phyloP scores from a whole-genome alignment of 2,329 filamentous ascomycete genomes.

The Metarhizium robertsii region DNA sequence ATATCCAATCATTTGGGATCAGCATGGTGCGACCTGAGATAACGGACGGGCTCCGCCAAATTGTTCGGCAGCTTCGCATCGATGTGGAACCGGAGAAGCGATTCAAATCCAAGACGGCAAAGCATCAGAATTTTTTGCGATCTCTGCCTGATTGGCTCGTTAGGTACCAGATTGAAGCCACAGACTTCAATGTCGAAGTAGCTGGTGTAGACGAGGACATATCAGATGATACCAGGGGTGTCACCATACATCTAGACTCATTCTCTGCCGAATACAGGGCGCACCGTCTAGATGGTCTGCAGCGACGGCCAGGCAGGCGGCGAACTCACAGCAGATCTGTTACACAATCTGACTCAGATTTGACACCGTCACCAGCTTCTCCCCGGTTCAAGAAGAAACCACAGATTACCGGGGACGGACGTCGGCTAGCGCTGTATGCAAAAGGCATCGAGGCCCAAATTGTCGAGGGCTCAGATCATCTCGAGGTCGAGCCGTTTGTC shows the following conservation, averaged over 20 bases:
- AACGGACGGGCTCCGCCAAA: constrained; percentile 83
- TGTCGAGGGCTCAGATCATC: constrained; percentile 75
- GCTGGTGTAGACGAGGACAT: constrained; percentile 81
- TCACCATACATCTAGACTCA: constrained; percentile 77
- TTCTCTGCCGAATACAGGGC: constrained; percentile 86
- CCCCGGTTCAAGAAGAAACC: constrained; percentile 42
- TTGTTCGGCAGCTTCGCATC: constrained; percentile 71
- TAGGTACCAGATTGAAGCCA: constrained; percentile 74
- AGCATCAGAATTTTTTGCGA: constrained; percentile 62
- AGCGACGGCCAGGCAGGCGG: constrained; percentile 49
- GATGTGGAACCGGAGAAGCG: constrained; percentile 56
- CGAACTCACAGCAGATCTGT: constrained; percentile 66
- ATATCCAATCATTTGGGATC: constrained; percentile 76
- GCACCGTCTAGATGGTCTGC: constrained; percentile 59
- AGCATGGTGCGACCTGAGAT: constrained; percentile 91
- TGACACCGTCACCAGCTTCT: constrained; percentile 23
- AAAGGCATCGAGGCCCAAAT: constrained; percentile 84
- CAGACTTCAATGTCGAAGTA: constrained; percentile 82
- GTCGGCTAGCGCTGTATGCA: constrained; percentile 70
- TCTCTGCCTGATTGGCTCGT: constrained; percentile 76
- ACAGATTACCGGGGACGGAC: constrained; percentile 59
- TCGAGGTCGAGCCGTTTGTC: constrained; percentile 79
- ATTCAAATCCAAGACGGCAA: constrained; percentile 34
- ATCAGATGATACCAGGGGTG: constrained; percentile 70
- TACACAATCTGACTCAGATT: constrained; percentile 60